Evolutionary conservation across 2,329 filamentous ascomycete species (phyloP).

Genomic region (Colletotrichum limetticola): DNA sequence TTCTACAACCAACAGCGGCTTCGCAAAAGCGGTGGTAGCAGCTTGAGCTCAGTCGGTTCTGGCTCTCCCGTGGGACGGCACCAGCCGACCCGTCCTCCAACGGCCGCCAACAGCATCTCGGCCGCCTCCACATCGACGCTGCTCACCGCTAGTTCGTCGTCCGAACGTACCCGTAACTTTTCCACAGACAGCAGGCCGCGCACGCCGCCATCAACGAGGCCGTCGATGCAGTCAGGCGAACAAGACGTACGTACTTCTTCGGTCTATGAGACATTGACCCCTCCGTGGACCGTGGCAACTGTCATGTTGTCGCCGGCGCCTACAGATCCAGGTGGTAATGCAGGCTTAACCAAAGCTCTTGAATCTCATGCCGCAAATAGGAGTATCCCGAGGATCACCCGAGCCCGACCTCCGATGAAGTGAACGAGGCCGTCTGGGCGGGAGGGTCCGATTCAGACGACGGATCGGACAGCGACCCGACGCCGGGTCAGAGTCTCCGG

Average conservation of each 20-base stretch:
- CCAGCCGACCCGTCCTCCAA: constrained; percentile 21
- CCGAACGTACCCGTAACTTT: constrained; percentile 29
- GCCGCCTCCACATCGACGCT: constrained; percentile 30
- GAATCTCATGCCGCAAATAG: neutral
- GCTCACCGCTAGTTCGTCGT: constrained; percentile 37
- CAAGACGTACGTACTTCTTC: constrained; percentile 12
- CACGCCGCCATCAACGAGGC: constrained; percentile 31
- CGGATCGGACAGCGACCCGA: constrained; percentile 16
- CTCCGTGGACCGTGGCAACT: neutral
- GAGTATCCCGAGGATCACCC: constrained; percentile 24
- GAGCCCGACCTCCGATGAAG: constrained; percentile 32
- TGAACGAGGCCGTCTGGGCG: constrained; percentile 19
- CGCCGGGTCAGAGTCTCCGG: constrained; percentile 1
- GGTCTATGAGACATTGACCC: neutral
- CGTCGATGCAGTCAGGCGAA: constrained; percentile 23
- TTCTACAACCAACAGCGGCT: constrained; percentile 11
- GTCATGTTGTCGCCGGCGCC: neutral
- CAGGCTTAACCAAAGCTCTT: neutral
- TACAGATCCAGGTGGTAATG: too few species aligned
- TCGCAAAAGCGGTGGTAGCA: constrained; percentile 4
- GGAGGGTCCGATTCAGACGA: constrained; percentile 31
- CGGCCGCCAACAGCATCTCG: constrained; percentile 31
- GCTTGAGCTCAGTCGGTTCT: neutral
- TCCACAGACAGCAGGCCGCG: constrained; percentile 22
- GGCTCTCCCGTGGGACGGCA: constrained; percentile 17